Percentiles rank a stretch among this genome's conserved stretches.
These are phyloP conservation scores for Selenicereus undatus DNA, from an alignment of 148 eudicot species.

Conservation along the genomic window DNA sequence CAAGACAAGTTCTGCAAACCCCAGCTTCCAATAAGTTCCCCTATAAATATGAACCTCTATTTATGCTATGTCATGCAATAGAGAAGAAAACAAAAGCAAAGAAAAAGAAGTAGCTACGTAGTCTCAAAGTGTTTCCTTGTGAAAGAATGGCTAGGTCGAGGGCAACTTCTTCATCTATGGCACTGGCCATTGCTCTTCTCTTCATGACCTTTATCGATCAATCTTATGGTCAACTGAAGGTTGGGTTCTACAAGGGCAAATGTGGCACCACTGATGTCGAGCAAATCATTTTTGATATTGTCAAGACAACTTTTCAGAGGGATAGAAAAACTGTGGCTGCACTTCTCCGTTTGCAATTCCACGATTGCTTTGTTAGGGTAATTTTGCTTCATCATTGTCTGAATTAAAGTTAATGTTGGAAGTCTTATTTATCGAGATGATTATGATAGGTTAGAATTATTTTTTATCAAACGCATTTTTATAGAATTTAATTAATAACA, in stretches of 20 bases:
- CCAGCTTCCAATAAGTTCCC: background rate
- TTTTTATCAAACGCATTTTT: background rate
- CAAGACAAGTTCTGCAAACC: background rate
- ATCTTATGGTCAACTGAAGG: constrained; percentile 12
- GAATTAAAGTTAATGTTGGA: no score
- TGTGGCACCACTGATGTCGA: constrained; percentile 18
- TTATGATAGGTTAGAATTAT: no score
- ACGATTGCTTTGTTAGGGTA: constrained; percentile 27
- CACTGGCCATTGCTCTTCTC: constrained; percentile 12
- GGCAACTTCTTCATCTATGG: constrained; percentile 3
- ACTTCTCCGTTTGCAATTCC: constrained; percentile 22
- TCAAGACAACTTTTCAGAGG: background rate
- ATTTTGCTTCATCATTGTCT: background rate
- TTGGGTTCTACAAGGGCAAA: constrained; percentile 19
- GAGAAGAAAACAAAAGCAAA: background rate
- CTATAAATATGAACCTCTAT: background rate
- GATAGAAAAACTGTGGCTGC: constrained; percentile 12
- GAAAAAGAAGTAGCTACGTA: background rate
- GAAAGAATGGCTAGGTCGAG: constrained; percentile 18
- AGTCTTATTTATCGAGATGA: no score
- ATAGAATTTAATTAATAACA: no score
- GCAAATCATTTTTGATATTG: constrained; percentile 5
- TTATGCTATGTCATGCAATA: background rate
- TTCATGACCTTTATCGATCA: constrained; percentile 19
- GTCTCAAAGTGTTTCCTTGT: background rate